These are phyloP conservation scores for Atkinsonella texensis DNA, from an alignment of 2,329 filamentous ascomycete species.

Conservation along the genomic window DNA sequence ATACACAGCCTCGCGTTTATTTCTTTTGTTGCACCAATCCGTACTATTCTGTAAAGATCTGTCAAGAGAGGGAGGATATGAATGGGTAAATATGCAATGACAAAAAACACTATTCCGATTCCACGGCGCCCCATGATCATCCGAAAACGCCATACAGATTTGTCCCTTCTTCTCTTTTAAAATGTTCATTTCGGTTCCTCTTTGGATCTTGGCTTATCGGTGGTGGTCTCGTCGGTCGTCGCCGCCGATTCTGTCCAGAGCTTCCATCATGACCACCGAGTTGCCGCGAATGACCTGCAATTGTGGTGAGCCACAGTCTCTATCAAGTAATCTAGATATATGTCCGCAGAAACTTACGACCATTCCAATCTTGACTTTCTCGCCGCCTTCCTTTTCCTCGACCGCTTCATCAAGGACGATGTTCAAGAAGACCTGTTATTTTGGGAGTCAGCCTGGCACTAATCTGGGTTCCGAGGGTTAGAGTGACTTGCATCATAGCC, in stretches of 20 bases:
- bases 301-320: constrained; percentile 4
- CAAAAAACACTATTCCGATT: not conserved
- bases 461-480: not conserved
- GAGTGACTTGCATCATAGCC: constrained; percentile 77
- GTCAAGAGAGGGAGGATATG: not conserved
- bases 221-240: constrained; percentile 36
- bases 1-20: not conserved
- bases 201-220: constrained; percentile 12
- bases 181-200: constrained; percentile 7
- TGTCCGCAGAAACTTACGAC: constrained; percentile 48
- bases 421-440: constrained; percentile 79
- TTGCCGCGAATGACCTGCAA: constrained; percentile 85
- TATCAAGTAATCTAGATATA: not conserved
- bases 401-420: constrained; percentile 95
- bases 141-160: constrained; percentile 24
- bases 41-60: not conserved
- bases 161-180: not conserved
- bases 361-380: constrained; percentile 86
- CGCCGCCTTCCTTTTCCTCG: constrained; percentile 84
- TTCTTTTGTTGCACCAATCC: not conserved
- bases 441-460: not conserved
- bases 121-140: constrained; percentile 9
- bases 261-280: constrained; percentile 96
- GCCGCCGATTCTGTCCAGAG: constrained; percentile 54
- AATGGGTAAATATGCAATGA: not conserved